Conservation (phyloP, 352 stramenopile species). For the Pythium insidiosum region DNA sequence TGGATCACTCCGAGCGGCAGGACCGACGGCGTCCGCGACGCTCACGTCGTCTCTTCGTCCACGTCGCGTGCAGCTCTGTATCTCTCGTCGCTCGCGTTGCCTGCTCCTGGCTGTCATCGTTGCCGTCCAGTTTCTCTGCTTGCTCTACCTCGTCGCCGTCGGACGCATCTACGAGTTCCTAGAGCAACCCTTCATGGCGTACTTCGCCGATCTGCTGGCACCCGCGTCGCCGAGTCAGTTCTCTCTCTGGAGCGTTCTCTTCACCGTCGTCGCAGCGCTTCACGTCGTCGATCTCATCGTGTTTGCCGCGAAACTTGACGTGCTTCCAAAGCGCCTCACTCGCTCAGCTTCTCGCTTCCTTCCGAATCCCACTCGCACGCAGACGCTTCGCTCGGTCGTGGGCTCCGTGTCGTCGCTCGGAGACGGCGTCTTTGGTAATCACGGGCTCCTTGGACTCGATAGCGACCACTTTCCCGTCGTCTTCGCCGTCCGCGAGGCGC, state of each 20-base stretch:
- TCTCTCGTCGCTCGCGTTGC: no score
- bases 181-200: background rate
- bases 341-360: no score
- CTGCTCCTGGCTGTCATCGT: no score
- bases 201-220: background rate
- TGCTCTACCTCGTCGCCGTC: background rate
- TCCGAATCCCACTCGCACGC: background rate
- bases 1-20: no score
- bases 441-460: slow-evolving; percentile 12
- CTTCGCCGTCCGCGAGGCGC: slow-evolving; percentile 1
- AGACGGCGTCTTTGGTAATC: slow-evolving; percentile 5
- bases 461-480: slow-evolving; percentile 7
- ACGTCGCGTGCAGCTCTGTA: no score
- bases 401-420: background rate
- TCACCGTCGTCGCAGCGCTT: slow-evolving; percentile 3
- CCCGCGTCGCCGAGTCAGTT: background rate
- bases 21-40: no score
- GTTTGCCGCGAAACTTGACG: no score
- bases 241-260: background rate
- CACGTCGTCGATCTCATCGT: slow-evolving; percentile 8
- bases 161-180: background rate
- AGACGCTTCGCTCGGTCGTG: background rate
- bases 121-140: background rate
- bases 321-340: no score
- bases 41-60: no score